These are phyloP conservation scores for Botrytis squamosa DNA, from an alignment of 2,329 filamentous ascomycete species.

Conservation along the genomic window DNA sequence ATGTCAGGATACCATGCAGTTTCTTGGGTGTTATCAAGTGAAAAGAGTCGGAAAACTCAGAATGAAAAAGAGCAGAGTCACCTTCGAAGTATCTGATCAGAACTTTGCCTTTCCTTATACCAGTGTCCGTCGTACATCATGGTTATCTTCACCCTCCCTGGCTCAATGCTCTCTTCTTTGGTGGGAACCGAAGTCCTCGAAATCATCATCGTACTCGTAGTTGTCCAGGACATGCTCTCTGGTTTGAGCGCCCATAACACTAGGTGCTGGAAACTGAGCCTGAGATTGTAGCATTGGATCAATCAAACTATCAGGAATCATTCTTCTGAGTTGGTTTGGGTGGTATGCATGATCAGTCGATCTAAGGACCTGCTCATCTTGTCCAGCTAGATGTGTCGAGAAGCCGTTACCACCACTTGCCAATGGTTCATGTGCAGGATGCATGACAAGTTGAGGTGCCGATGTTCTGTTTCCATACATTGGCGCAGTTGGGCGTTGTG, in stretches of 20 bases:
- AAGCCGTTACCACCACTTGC: no score
- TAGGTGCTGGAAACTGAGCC: not conserved
- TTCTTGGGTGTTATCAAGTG: no score
- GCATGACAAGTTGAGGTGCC: no score
- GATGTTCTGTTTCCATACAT: not conserved
- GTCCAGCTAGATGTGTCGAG: not conserved
- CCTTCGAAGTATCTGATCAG: no score
- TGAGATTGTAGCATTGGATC: not conserved
- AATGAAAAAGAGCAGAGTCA: not conserved
- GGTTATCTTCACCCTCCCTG: rapidly evolving
- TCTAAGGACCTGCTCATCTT: not conserved
- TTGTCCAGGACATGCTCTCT: no score
- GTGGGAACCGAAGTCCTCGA: rapidly evolving
- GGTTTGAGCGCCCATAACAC: no score
- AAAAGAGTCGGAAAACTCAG: not conserved
- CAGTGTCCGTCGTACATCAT: not conserved
- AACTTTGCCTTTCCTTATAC: rapidly evolving
- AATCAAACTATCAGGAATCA: not conserved
- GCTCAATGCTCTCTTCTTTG: not conserved
- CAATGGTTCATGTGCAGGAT: rapidly evolving
- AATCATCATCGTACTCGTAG: not conserved
- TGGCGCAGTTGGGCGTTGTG: not conserved
- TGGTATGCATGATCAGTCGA: rapidly evolving
- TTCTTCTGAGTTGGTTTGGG: not conserved
- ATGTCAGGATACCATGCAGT: no score